Conservation (phyloP, 768 basidiomycete species). For the Dacryopinax primogenitus region DNA sequence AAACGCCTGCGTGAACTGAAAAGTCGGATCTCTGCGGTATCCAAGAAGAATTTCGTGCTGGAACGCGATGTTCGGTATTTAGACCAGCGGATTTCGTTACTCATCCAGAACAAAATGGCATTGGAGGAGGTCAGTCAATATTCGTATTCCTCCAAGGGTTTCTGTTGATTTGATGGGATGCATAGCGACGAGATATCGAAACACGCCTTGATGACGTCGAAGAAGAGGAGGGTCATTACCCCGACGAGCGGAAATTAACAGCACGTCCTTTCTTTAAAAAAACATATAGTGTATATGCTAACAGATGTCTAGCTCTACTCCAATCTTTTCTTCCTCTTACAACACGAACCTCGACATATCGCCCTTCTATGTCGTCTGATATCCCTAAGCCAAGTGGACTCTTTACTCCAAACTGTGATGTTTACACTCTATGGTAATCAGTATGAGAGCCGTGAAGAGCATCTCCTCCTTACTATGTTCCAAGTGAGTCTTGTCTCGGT, state of each 20-base stretch:
- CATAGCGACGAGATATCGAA: conserved; percentile 86
- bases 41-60: conserved; percentile 99
- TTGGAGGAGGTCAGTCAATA: conserved; percentile 63
- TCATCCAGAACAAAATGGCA: conserved; percentile 98
- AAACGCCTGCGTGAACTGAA: conserved; percentile 94
- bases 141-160: not conserved
- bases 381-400: conserved; percentile 92
- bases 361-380: conserved; percentile 94
- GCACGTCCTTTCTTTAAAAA: conserved; percentile 17
- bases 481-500: conserved; percentile 28
- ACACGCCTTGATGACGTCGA: conserved; percentile 92
- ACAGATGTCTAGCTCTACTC: conserved; percentile 67
- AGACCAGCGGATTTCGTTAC: conserved; percentile 88
- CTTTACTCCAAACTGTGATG: conserved; percentile 98
- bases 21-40: conserved; percentile 91
- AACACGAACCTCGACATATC: conserved; percentile 94
- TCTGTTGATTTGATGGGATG: not conserved
- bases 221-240: conserved; percentile 79
- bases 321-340: conserved; percentile 96
- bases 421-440: conserved; percentile 99
- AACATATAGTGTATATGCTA: not conserved
- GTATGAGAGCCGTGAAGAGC: conserved; percentile 96
- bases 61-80: conserved; percentile 98
- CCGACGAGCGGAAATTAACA: conserved; percentile 76
- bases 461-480: conserved; percentile 97